These are phyloP conservation scores for Geotrichum reessii DNA, from an alignment of 1,139 yeast species.

Conservation along the genomic window DNA sequence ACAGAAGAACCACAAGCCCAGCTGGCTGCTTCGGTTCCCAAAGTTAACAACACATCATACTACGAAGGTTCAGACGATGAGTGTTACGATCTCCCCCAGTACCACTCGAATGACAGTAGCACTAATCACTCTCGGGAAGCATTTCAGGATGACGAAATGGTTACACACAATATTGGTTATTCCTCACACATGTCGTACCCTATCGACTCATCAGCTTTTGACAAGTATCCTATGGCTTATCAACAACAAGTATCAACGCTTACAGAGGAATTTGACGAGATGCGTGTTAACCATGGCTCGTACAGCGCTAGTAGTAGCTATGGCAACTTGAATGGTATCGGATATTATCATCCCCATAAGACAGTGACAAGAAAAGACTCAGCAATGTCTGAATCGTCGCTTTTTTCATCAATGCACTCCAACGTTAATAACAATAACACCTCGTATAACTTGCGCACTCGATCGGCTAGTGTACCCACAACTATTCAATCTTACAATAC, in stretches of 20 bases:
- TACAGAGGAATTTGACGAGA: constrained; percentile 8
- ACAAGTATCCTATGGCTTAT: constrained; percentile 11
- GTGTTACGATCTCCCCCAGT: constrained; percentile 5
- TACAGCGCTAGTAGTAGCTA: constrained; percentile 3
- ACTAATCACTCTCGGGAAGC: constrained; percentile 5
- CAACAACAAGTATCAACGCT: constrained; percentile 15
- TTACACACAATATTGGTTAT: background rate
- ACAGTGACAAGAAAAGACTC: constrained; percentile 9
- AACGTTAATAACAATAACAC: no score
- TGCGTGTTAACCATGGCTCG: background rate
- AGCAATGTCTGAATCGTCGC: constrained; percentile 8
- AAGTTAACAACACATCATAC: constrained; percentile 18
- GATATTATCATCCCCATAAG: background rate
- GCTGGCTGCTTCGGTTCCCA: constrained; percentile 7
- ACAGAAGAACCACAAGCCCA: constrained; percentile 5
- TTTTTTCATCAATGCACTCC: constrained; percentile 3
- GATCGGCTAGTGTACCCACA: constrained; percentile 16
- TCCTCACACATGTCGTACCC: constrained; percentile 11
- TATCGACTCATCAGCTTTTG: constrained; percentile 7
- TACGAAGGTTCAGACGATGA: constrained; percentile 20
- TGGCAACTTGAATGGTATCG: background rate
- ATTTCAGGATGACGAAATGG: constrained; percentile 8
- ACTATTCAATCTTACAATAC: constrained; percentile 7
- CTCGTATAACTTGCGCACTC: constrained; percentile 11
- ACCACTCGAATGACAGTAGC: background rate